Conservation (phyloP, 257 asterid species). For the Lycium ferocissimum region DNA sequence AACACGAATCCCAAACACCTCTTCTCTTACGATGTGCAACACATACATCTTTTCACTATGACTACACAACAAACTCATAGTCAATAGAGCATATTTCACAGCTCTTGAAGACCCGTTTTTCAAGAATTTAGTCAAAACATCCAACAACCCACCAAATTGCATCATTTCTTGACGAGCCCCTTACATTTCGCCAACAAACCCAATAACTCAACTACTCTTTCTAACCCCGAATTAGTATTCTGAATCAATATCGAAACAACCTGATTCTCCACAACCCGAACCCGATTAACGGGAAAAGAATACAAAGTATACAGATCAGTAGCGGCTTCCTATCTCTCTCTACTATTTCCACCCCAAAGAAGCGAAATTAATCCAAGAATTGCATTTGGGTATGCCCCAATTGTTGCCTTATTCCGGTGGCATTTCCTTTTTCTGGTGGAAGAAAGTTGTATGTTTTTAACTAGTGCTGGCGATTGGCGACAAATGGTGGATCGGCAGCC, state of each 20-base stretch:
- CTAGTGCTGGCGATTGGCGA: too few species aligned
- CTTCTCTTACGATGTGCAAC: constrained; percentile 60
- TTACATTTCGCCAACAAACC: constrained; percentile 77
- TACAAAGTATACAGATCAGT: constrained; percentile 78
- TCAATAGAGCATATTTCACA: constrained; percentile 71
- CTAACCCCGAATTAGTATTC: constrained; percentile 70
- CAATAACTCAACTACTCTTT: constrained; percentile 83
- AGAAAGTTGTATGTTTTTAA: too few species aligned
- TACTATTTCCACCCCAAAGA: constrained; percentile 58
- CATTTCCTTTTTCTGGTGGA: too few species aligned
- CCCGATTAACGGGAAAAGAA: constrained; percentile 75
- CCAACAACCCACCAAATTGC: constrained; percentile 54
- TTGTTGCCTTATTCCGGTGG: constrained; percentile 66
- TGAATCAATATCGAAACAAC: constrained; percentile 71
- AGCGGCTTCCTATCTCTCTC: constrained; percentile 94
- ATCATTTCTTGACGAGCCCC: constrained; percentile 78
- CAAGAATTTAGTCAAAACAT: constrained; percentile 56
- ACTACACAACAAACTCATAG: constrained; percentile 67
- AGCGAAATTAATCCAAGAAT: constrained; percentile 71
- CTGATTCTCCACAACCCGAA: constrained; percentile 58
- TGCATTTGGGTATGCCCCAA: constrained; percentile 79
- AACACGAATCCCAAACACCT: constrained; percentile 68
- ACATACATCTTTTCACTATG: constrained; percentile 58
- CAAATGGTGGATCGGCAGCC: too few species aligned
- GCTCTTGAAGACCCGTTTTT: constrained; percentile 85